Evolutionary conservation across 495 filamentous ascomycete species (phyloP).

Genomic region (Hypoxylon subgilvum): DNA sequence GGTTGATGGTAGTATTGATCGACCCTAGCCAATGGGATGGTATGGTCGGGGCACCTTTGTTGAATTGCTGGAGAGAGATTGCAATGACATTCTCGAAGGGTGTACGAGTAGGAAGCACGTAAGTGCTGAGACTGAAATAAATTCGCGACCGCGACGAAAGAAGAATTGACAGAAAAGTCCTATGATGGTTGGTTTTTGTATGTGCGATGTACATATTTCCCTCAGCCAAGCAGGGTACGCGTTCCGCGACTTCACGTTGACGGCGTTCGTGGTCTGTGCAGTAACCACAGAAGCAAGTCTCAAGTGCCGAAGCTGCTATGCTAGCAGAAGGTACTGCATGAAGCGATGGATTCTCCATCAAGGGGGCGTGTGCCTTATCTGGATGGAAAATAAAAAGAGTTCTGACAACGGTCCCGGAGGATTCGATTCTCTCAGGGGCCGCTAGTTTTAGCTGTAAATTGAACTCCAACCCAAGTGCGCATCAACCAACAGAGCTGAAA

Average conservation of each 20-base stretch:
- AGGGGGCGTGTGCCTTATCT: constrained; percentile 4
- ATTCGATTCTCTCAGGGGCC: constrained; percentile 7
- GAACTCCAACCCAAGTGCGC: constrained; percentile 3
- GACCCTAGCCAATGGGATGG: constrained; percentile 14
- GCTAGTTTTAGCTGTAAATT: constrained; percentile 7
- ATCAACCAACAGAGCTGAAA: constrained; percentile 23
- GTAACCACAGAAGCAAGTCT: constrained; percentile 16
- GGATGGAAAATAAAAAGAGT: constrained; percentile 36
- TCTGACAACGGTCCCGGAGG: constrained; percentile 27
- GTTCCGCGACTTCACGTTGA: constrained; percentile 13
- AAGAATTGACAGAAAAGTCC: background rate
- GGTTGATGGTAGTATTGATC: constrained; percentile 22
- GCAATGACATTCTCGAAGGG: background rate
- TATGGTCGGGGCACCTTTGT: background rate
- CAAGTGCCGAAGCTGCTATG: too few relatives aligned
- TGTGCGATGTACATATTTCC: background rate
- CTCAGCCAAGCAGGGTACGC: constrained; percentile 3
- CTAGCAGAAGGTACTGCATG: background rate
- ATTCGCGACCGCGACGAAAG: background rate
- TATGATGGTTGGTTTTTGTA: background rate
- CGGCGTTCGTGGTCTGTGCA: background rate
- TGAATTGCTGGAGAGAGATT: background rate
- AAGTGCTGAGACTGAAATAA: background rate
- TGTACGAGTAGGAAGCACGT: background rate
- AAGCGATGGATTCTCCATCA: background rate